A percentile compares a stretch with the other conserved stretches of the same genome.
phyloP scores from a whole-genome alignment of 306 rosid genomes.

The Cucurbita ficifolia region DNA sequence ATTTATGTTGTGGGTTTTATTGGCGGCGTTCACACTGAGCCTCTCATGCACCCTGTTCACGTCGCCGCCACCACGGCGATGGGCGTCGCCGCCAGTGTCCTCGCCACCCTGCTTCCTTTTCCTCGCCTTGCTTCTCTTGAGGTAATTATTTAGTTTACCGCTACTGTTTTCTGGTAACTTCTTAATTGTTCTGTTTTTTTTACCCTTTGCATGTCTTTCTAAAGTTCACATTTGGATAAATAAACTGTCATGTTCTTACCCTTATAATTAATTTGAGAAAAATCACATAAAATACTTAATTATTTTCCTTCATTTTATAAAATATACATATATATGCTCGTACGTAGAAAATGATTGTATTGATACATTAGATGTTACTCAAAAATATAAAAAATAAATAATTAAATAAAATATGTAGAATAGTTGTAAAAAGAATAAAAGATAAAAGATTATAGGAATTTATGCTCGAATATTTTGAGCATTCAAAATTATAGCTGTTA shows the following conservation, averaged over 20 bases:
- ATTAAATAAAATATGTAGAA: background rate
- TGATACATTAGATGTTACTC: background rate
- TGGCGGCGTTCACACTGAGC: conserved; percentile 16
- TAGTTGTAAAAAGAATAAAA: background rate
- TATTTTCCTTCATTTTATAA: no score
- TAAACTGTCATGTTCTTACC: no score
- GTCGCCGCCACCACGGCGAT: conserved; percentile 41
- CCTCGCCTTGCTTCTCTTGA: conserved; percentile 45
- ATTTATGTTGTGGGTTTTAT: conserved; percentile 37
- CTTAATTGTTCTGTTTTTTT: background rate
- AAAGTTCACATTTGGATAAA: background rate
- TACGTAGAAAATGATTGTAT: background rate
- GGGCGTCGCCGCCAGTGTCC: conserved; percentile 44
- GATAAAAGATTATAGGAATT: background rate
- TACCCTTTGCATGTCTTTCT: background rate
- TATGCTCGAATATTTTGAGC: background rate
- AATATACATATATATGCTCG: no score
- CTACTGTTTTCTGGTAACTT: background rate
- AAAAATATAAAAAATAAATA: background rate
- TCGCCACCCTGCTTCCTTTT: conserved; percentile 45
- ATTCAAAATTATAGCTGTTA: background rate
- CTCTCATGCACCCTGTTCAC: conserved; percentile 49
- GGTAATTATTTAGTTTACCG: conserved; percentile 12
- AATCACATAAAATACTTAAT: no score
- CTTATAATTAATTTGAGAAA: no score